Conservation (phyloP, 768 basidiomycete genomes). For the Amanita rubescens region DNA sequence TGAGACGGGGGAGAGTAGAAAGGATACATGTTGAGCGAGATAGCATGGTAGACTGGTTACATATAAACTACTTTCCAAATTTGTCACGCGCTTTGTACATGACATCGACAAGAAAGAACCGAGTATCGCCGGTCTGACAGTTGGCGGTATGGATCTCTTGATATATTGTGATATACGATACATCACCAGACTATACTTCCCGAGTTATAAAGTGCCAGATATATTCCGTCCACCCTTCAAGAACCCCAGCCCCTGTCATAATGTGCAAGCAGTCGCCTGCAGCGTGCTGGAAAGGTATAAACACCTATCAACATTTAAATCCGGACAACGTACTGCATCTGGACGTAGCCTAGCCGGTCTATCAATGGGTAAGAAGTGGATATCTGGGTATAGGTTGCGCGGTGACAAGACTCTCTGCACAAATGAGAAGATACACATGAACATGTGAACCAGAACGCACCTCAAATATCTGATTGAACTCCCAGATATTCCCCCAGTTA, state of each 20-base stretch:
- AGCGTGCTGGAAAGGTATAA: conserved; percentile 26
- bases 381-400: conserved; percentile 36
- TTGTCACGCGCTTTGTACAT: no score
- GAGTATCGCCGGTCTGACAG: no score
- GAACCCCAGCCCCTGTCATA: conserved; percentile 39
- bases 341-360: conserved; percentile 54
- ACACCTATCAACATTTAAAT: neutral
- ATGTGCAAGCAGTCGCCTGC: conserved; percentile 40
- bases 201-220: conserved; percentile 38
- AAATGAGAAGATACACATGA: neutral
- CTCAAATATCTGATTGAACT: conserved; percentile 53
- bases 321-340: conserved; percentile 44
- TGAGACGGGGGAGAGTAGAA: neutral
- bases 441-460: conserved; percentile 23
- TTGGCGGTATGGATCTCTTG: no score
- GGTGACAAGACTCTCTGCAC: conserved; percentile 33
- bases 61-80: neutral
- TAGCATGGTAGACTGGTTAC: neutral
- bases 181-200: no score
- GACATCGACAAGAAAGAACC: no score
- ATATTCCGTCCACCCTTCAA: conserved; percentile 45
- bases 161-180: no score
- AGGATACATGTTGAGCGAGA: neutral
- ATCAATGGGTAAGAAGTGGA: conserved; percentile 56
- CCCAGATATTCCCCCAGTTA: conserved; percentile 58